A percentile compares a stretch with the other conserved stretches of the same genome.
Conservation (phyloP, 2,329 filamentous ascomycete genomes). For the Metarhizium humberi region DNA sequence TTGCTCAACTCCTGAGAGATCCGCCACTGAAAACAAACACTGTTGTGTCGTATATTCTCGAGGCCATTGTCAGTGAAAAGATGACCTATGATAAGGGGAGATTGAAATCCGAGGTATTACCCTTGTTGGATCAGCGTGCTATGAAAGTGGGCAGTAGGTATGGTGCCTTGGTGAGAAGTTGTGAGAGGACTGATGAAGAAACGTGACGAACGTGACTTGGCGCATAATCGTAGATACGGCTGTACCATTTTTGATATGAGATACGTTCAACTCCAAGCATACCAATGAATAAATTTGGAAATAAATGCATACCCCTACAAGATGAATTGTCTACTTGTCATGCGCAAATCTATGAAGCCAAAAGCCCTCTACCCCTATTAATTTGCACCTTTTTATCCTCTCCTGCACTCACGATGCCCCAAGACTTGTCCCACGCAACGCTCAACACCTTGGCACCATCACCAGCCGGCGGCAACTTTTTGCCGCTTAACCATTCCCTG, state of each 20-base stretch:
- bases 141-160: conserved; percentile 13
- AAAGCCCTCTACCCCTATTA: conserved; percentile 56
- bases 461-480: conserved; percentile 58
- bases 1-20: conserved; percentile 48
- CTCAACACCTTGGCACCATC: conserved; percentile 86
- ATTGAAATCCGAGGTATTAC: conserved; percentile 35
- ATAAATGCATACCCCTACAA: no score
- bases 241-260: background rate
- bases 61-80: conserved; percentile 40
- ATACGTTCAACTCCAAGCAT: no score
- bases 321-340: background rate
- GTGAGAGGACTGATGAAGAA: conserved; percentile 6
- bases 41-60: conserved; percentile 49
- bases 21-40: conserved; percentile 49
- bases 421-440: conserved; percentile 73
- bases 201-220: background rate
- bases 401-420: conserved; percentile 84
- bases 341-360: conserved; percentile 23
- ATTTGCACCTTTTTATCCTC: conserved; percentile 95
- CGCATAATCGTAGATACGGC: background rate
- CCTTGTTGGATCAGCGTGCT: conserved; percentile 17
- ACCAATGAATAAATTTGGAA: background rate
- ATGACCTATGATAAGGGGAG: conserved; percentile 39
- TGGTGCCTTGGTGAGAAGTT: conserved; percentile 16
- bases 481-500: conserved; percentile 59